Evolutionary conservation across 495 filamentous ascomycete genomes (phyloP).

Genomic region (Talaromyces nanjingensis): DNA sequence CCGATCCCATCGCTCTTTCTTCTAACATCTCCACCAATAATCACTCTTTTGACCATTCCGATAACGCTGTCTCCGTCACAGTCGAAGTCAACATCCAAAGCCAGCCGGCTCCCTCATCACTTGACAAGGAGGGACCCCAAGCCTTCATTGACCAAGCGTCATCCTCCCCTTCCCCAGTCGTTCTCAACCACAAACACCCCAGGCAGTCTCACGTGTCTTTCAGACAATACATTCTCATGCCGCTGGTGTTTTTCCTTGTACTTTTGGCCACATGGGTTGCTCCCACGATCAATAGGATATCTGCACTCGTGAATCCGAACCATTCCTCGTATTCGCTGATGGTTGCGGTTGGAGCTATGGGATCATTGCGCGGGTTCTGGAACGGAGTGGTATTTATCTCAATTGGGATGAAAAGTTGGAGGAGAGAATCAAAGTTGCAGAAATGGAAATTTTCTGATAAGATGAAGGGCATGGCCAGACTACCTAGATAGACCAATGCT

Average conservation of each 20-base stretch:
- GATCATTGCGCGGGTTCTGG: slow-evolving; percentile 41
- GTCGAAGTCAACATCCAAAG: not conserved
- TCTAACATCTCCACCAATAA: not conserved
- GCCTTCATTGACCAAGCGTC: not conserved
- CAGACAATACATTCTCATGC: slow-evolving; percentile 42
- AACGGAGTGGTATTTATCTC: slow-evolving; percentile 40
- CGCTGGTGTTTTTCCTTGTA: slow-evolving; percentile 39
- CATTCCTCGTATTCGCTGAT: slow-evolving; percentile 29
- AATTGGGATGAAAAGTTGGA: slow-evolving; percentile 32
- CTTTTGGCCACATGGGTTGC: slow-evolving; percentile 39
- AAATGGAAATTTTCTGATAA: not conserved
- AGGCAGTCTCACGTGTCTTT: slow-evolving; percentile 30
- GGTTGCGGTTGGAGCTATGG: slow-evolving; percentile 29
- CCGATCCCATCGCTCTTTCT: not conserved
- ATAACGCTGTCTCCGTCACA: not conserved
- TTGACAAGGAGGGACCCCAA: not conserved
- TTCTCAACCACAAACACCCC: not conserved
- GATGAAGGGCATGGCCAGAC: not conserved
- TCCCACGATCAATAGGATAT: slow-evolving; percentile 33
- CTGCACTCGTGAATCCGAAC: slow-evolving; percentile 26
- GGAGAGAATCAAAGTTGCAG: slow-evolving; percentile 13
- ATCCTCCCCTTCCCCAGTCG: not conserved
- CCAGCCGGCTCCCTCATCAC: not conserved
- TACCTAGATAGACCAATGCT: not conserved
- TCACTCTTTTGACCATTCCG: not conserved